These are phyloP conservation scores for Lachnellula arida DNA, from an alignment of 2,329 filamentous ascomycete species.

Conservation along the genomic window DNA sequence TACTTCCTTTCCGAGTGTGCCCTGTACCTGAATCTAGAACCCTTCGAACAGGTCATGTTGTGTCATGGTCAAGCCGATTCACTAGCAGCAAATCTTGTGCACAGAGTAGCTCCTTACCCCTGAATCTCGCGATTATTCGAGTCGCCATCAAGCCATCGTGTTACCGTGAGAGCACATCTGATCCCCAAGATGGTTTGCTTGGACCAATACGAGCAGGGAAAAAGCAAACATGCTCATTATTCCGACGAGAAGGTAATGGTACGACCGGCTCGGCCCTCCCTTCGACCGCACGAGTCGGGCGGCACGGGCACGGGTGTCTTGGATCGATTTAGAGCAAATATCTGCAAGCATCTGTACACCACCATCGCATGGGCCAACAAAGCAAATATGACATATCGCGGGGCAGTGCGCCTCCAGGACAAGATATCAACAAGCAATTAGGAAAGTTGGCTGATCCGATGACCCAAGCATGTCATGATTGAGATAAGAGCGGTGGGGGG, in stretches of 20 bases:
- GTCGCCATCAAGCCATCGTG: neutral
- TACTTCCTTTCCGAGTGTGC: neutral
- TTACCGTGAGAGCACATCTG: neutral
- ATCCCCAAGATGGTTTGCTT: too few relatives aligned
- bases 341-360: neutral
- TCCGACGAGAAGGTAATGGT: constrained; percentile 1
- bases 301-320: neutral
- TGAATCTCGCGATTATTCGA: neutral
- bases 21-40: neutral
- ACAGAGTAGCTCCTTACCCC: neutral
- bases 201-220: neutral
- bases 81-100: neutral
- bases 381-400: constrained; percentile 3
- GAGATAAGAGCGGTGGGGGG: neutral
- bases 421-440: neutral
- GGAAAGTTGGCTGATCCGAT: constrained; percentile 3
- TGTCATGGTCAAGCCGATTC: neutral
- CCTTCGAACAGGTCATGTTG: neutral
- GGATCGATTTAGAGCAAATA: neutral
- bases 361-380: neutral
- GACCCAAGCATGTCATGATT: neutral
- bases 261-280: constrained; percentile 3
- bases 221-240: neutral
- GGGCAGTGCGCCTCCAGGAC: neutral
- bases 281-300: neutral